Base-by-base conservation (phyloP, 2,329 filamentous ascomycete genomes). In the Tolypocladium amazonense region DNA sequence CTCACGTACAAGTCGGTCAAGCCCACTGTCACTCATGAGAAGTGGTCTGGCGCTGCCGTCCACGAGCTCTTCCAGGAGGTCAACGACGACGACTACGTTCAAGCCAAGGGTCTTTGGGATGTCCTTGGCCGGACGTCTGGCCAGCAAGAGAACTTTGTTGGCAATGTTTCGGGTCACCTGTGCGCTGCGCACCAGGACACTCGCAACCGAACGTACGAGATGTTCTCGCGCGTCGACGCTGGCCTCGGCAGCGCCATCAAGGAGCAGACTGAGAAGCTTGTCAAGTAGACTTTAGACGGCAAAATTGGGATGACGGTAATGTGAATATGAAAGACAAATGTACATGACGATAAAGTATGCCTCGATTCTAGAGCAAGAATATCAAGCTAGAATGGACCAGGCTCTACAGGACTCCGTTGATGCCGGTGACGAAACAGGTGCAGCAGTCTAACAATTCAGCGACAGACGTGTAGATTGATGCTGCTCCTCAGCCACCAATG, bases 71-170 rank as follows among this genome's bases (percentile, higher is more conserved):
- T 81, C 64, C 74, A 72, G 18, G 76, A 78, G 35, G 69, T 82
- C 30, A 75, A 71, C 4, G 75, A 77, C 25, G 73, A 77, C 30
- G 81, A 84, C 67, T 84, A 78, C 63, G 77, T 73, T 58, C 80
- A 82, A 67, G 72, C 78, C 25, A 73, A 72, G 56, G 73, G 70
- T 4, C 72, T 83, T 18, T 84, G 80, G 79, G 66, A 76, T 53
- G 76, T 80, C 23, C 70, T 79, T 3, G 79, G 79, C 55, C 72
- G 72, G 30, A 75, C 75, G 2, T 64, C 72, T 3, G 84, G 82
- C 3, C 84, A 87, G 68, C 84, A 87, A 70, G 78, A 83, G 2
- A 83, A 84, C 68, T 84, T 86, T 60, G 72, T 88, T 45, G 69
- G 75, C 60, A 88, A 87, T 63, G 76, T 88, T 23, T 72, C 83